Evolutionary conservation across 1,284 basidiomycete genomes (phyloP).

Genomic region (Omphalotus olearius): DNA sequence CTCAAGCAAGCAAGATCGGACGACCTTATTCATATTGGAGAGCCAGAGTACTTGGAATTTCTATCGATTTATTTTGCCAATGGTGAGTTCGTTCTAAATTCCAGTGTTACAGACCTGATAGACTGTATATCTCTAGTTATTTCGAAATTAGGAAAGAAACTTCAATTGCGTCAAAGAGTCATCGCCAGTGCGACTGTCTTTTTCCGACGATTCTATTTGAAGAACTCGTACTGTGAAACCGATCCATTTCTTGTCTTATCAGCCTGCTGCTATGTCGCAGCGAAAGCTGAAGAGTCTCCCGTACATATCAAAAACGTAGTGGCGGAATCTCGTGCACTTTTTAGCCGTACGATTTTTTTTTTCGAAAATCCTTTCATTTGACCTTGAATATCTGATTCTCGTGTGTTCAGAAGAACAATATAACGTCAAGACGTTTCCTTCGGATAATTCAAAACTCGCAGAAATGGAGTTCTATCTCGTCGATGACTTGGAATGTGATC

Average conservation of each 20-base stretch:
- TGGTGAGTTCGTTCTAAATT: constrained; percentile 37
- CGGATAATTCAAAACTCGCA: constrained; percentile 88
- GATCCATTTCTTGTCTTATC: constrained; percentile 91
- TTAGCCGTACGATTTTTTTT: constrained; percentile 55
- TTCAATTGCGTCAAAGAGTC: constrained; percentile 82
- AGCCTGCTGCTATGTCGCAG: constrained; percentile 93
- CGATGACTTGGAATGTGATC: constrained; percentile 93
- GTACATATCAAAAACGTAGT: constrained; percentile 93
- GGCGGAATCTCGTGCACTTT: constrained; percentile 77
- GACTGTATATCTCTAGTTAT: constrained; percentile 51
- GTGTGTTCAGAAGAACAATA: constrained; percentile 46
- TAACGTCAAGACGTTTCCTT: constrained; percentile 71
- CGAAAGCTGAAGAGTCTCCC: constrained; percentile 95
- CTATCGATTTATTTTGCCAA: constrained; percentile 85
- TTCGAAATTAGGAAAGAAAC: constrained; percentile 81
- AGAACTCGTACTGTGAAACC: constrained; percentile 91
- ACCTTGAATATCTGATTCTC: not conserved
- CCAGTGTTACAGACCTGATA: constrained; percentile 2
- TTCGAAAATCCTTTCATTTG: not conserved
- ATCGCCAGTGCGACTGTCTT: constrained; percentile 93
- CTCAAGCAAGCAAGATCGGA: constrained; percentile 68
- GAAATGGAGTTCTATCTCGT: constrained; percentile 99
- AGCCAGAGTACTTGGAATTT: constrained; percentile 71
- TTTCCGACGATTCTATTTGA: constrained; percentile 92
- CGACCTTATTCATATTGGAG: constrained; percentile 75